phyloP scores from a whole-genome alignment of 768 basidiomycete genomes.

The Pulveroboletus frians region DNA sequence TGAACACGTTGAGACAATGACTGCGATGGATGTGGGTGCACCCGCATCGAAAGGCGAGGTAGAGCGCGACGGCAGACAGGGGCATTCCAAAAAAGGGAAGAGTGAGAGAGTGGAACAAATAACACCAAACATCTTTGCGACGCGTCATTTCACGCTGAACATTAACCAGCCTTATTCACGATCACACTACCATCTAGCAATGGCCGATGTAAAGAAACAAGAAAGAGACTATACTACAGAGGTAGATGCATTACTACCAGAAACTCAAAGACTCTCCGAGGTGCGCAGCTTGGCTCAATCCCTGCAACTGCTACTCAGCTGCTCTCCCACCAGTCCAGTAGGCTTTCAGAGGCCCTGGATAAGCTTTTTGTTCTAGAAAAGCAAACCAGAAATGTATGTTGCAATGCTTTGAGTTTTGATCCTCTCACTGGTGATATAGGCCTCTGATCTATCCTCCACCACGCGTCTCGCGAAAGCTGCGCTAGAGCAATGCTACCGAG shows the following conservation, averaged over 20 bases:
- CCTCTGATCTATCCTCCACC: slow-evolving; percentile 90
- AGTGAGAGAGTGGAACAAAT: slow-evolving; percentile 22
- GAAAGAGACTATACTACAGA: slow-evolving; percentile 85
- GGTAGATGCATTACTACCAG: slow-evolving; percentile 69
- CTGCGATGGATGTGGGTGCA: background rate
- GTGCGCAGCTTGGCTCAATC: slow-evolving; percentile 37
- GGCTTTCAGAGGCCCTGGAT: slow-evolving; percentile 82
- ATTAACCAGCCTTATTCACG: slow-evolving; percentile 37
- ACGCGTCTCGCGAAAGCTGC: slow-evolving; percentile 76
- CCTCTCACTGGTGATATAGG: slow-evolving; percentile 42
- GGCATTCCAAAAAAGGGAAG: slow-evolving; percentile 17
- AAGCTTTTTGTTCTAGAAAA: slow-evolving; percentile 88
- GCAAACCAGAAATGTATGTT: slow-evolving; percentile 86
- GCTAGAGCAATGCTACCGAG: slow-evolving; percentile 65
- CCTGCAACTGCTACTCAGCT: slow-evolving; percentile 5
- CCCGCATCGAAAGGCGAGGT: background rate
- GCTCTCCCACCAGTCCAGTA: slow-evolving; percentile 54
- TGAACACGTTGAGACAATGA: slow-evolving; percentile 25
- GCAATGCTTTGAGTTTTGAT: background rate
- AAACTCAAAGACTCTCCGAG: slow-evolving; percentile 64
- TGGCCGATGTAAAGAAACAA: slow-evolving; percentile 80
- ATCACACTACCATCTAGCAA: slow-evolving; percentile 42
- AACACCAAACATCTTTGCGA: slow-evolving; percentile 49
- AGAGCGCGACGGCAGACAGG: slow-evolving; percentile 14
- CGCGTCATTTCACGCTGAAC: slow-evolving; percentile 48